phyloP scores from a whole-genome alignment of 768 basidiomycete species.

The Lactarius tabidus region DNA sequence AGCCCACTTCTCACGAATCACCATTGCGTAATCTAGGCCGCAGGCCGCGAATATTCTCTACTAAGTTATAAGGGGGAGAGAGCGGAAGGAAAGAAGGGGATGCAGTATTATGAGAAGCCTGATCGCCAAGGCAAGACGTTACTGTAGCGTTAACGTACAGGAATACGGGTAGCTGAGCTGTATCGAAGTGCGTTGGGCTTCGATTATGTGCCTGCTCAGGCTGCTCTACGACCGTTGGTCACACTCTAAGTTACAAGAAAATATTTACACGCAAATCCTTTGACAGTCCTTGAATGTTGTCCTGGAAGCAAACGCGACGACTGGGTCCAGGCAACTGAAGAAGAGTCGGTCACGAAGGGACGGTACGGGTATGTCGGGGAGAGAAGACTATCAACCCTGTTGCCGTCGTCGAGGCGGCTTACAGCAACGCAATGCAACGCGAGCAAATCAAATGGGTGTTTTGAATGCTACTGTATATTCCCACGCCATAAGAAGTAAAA shows the following conservation, averaged over 20 bases:
- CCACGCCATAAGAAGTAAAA: not conserved
- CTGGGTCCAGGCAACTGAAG: too few relatives aligned
- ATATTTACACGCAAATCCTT: too few relatives aligned
- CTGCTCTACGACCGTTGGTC: constrained; percentile 48
- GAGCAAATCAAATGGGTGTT: too few relatives aligned
- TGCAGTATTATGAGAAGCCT: not conserved
- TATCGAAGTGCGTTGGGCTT: constrained; percentile 63
- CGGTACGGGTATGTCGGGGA: too few relatives aligned
- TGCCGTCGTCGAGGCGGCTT: constrained; percentile 37
- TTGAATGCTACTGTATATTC: too few relatives aligned
- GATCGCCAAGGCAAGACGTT: not conserved
- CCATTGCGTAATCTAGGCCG: constrained; percentile 34
- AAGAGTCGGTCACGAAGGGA: too few relatives aligned
- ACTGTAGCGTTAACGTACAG: too few relatives aligned
- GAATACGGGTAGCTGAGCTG: constrained; percentile 55
- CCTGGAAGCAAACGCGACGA: constrained; percentile 61
- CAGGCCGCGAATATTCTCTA: not conserved
- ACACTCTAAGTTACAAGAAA: too few relatives aligned
- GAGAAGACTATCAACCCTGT: constrained; percentile 27
- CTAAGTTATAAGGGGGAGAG: too few relatives aligned
- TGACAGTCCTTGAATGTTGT: constrained; percentile 39
- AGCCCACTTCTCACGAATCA: constrained; percentile 37
- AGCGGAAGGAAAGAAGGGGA: not conserved
- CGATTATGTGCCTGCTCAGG: too few relatives aligned
- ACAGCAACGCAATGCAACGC: too few relatives aligned